Conservation (phyloP, 257 asterid species). For the Knoxia roxburghii region DNA sequence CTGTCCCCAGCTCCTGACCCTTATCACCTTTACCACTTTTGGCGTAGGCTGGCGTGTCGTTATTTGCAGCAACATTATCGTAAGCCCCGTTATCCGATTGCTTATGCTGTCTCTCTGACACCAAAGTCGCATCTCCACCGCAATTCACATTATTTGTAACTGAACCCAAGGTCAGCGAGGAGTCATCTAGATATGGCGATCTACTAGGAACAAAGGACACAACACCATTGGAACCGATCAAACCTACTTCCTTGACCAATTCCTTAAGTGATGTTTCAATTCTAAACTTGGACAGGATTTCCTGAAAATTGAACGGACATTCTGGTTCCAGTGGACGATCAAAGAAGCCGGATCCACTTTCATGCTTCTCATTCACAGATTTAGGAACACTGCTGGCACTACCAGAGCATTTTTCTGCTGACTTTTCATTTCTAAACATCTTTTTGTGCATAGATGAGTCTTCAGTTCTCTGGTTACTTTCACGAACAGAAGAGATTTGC, state of each 20-base stretch:
- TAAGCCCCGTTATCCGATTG: constrained; percentile 26
- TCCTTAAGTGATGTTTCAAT: constrained; percentile 63
- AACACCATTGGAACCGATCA: constrained; percentile 51
- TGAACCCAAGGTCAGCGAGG: constrained; percentile 36
- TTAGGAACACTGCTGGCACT: constrained; percentile 24
- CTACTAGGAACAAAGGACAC: constrained; percentile 43
- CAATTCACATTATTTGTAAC: constrained; percentile 25
- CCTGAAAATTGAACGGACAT: constrained; percentile 65
- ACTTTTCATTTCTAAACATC: constrained; percentile 21
- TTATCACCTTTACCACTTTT: constrained; percentile 29
- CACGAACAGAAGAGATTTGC: constrained; percentile 26
- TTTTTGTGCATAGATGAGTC: constrained; percentile 45
- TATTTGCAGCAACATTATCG: constrained; percentile 15
- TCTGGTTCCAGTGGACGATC: constrained; percentile 33
- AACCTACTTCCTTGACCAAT: constrained; percentile 58
- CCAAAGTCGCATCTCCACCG: constrained; percentile 27
- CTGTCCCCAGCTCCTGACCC: constrained; percentile 27
- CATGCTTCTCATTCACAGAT: constrained; percentile 38
- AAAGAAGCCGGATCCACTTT: constrained; percentile 25
- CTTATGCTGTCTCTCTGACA: constrained; percentile 23
- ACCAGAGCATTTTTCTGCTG: constrained; percentile 33
- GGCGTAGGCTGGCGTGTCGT: constrained; percentile 19
- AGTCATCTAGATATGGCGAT: constrained; percentile 40
- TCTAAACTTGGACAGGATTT: constrained; percentile 61
- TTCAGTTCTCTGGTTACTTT: constrained; percentile 35